Percentiles rank a stretch among this genome's conserved stretches.
Conservation (phyloP, 179 eudicot species). For the Carnegiea gigantea region DNA sequence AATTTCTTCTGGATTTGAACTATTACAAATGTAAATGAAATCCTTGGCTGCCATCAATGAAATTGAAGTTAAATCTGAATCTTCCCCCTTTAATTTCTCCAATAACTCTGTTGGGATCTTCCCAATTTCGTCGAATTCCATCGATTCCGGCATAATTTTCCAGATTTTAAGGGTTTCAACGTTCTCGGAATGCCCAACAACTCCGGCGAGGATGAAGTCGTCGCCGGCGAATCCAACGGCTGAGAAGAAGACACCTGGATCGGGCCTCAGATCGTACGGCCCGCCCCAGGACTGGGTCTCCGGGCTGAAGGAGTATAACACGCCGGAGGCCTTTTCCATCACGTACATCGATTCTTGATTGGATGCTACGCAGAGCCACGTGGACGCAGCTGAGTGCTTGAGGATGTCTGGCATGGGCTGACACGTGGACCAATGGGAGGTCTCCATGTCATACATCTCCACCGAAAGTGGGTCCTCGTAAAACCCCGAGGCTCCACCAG, state of each 20-base stretch:
- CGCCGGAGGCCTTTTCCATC: slow-evolving; percentile 51
- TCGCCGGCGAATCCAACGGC: slow-evolving; percentile 32
- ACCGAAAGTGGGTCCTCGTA: slow-evolving; percentile 51
- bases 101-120: slow-evolving; percentile 51
- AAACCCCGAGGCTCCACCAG: slow-evolving; percentile 49
- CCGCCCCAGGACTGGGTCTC: slow-evolving; percentile 38
- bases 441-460: slow-evolving; percentile 47
- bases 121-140: slow-evolving; percentile 32
- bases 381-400: slow-evolving; percentile 46
- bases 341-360: slow-evolving; percentile 36
- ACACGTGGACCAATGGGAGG: slow-evolving; percentile 42
- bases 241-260: slow-evolving; percentile 33
- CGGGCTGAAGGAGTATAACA: slow-evolving; percentile 43
- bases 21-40: slow-evolving; percentile 37
- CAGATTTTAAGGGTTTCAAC: slow-evolving; percentile 42
- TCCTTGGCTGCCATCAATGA: slow-evolving; percentile 36
- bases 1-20: slow-evolving; percentile 33
- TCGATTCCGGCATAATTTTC: slow-evolving; percentile 31
- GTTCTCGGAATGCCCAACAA: slow-evolving; percentile 30
- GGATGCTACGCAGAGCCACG: slow-evolving; percentile 56
- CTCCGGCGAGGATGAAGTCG: slow-evolving; percentile 44
- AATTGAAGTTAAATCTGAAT: slow-evolving; percentile 33
- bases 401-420: slow-evolving; percentile 52
- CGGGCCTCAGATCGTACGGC: slow-evolving; percentile 44
- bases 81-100: slow-evolving; percentile 37